Evolutionary conservation across 805 yeast genomes (phyloP), one percentile per base, ranked within the genome.

Genomic region (Citeromyces nyonsensis): DNA sequence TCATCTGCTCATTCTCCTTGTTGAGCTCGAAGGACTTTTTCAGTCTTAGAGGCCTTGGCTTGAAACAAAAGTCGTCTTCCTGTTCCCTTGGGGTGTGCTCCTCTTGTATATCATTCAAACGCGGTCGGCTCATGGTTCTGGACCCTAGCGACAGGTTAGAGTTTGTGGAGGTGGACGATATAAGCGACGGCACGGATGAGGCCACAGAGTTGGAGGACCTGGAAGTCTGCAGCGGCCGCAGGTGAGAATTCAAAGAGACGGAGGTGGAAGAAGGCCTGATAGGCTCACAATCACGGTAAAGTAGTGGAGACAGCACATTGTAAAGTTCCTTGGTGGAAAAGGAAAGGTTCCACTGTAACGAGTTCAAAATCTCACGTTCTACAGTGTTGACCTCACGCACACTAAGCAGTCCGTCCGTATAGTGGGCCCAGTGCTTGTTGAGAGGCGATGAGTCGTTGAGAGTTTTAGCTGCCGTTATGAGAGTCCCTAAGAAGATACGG

Each of bases 401-500:
- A 7, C 74, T 50, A 38, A 88, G 66, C 29, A 27, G 13, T 1
- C 96, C 96, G 49, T 78, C 76, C 3, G 97, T 86, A 60, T 88
- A 86, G 38, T 72, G 66, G 4, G 94, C 77, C 98, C 98, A 88
- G 59, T 91, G 96, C 57, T 80, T 86, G 58, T 88, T 88, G 51
- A 88, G 67, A 28, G 98, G 98, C 13, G 93, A 77, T 3, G 94
- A 80, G 59, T 88, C 98, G 55, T 88, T 88, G 40, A 86, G 67
- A 40, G 74, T 75, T 59, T 88, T 88, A 10, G 97, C 95, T n/a
- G 94, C 81, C 31, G 91, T 57, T 29, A 88, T 83, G 35, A 88
- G 63, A 29, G 95, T 72, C 0, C 96, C 95, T 33, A 88, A 59
- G 42, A 88, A 91, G 36, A 88, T 82, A 38, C 97, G 67, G 59